Evolutionary conservation across 2,329 filamentous ascomycete species (phyloP).

Genomic region (Alternaria angustiovoidea): DNA sequence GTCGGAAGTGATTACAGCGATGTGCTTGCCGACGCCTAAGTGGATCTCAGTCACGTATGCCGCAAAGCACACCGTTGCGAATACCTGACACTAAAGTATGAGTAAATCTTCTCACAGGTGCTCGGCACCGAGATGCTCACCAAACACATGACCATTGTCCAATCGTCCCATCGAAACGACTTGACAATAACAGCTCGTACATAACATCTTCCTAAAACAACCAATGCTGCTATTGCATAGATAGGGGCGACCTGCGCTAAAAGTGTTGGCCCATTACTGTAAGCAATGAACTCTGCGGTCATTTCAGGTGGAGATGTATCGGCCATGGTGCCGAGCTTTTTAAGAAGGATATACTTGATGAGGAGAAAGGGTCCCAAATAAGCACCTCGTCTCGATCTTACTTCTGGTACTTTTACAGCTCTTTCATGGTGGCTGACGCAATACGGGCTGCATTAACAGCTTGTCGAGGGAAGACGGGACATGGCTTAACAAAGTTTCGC

Average conservation of each 20-base stretch:
- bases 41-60: slow-evolving; percentile 56
- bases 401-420: not conserved
- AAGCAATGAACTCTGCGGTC: slow-evolving; percentile 18
- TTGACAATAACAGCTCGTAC: slow-evolving; percentile 59
- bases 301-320: not conserved
- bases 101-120: not conserved
- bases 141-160: slow-evolving; percentile 54
- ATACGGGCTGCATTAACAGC: not conserved
- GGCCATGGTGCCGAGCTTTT: not conserved
- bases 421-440: not conserved
- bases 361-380: not conserved
- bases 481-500: not conserved
- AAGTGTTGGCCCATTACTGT: slow-evolving; percentile 37
- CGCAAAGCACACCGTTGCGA: slow-evolving; percentile 34
- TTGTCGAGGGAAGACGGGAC: not conserved
- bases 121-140: slow-evolving; percentile 33
- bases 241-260: slow-evolving; percentile 26
- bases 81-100: not conserved
- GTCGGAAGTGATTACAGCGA: slow-evolving; percentile 45
- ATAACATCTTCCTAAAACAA: slow-evolving; percentile 55
- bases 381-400: not conserved
- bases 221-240: slow-evolving; percentile 49
- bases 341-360: not conserved
- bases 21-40: slow-evolving; percentile 52
- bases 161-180: slow-evolving; percentile 61